Percentiles rank a stretch among this genome's conserved stretches.
phyloP scores from a whole-genome alignment of 139 green algal species.

The Picochlorum sp. region DNA sequence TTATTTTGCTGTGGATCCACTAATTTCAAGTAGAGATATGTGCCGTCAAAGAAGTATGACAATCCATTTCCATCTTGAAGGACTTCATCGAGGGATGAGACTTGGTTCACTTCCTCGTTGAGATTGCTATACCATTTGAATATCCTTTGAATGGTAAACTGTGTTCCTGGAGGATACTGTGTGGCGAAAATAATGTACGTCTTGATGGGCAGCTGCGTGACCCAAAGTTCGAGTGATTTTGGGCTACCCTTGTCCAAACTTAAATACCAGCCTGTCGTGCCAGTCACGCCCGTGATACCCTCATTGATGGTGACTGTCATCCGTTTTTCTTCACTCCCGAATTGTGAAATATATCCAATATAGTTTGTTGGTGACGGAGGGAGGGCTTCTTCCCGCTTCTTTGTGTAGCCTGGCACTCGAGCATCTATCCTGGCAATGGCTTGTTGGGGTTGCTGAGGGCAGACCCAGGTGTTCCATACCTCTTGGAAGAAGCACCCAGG shows the following conservation, averaged over 20 bases:
- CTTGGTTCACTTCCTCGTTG: neutral
- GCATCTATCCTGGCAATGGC: conserved; percentile 37
- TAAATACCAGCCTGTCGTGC: conserved; percentile 42
- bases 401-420: conserved; percentile 41
- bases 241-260: conserved; percentile 25
- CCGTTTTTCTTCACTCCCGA: conserved; percentile 27
- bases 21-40: neutral
- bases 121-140: conserved; percentile 1
- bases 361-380: conserved; percentile 14
- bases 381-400: conserved; percentile 19
- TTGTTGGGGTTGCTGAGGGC: conserved; percentile 32
- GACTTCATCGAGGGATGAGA: neutral
- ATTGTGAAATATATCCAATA: conserved; percentile 38
- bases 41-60: neutral
- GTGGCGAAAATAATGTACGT: neutral
- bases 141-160: neutral
- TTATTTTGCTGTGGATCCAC: conserved; percentile 1
- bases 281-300: conserved; percentile 45
- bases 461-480: conserved; percentile 13
- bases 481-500: conserved; percentile 12
- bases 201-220: conserved; percentile 17
- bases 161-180: neutral
- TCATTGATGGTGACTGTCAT: conserved; percentile 49
- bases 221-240: conserved; percentile 27
- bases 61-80: neutral